Base-by-base conservation (phyloP, 129 eudicot genomes). In the Centaurea solstitialis region DNA sequence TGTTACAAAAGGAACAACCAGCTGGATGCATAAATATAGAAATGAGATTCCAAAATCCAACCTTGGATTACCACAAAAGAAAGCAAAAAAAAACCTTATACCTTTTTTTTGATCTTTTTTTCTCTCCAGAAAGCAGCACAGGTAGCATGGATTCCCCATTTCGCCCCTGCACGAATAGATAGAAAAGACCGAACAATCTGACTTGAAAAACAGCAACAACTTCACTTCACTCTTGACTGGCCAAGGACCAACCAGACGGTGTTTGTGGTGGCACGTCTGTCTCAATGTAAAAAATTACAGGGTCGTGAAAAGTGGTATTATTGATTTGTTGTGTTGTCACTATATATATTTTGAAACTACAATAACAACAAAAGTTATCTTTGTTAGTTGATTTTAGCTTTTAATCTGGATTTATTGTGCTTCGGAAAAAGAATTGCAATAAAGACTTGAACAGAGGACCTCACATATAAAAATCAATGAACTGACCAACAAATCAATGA, bases 41-140 rank as follows among this genome's bases (percentile, higher is more conserved):
- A 68, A 82, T 23, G 15, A 18, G 78, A 83, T 83, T 83, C 82
- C 86, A 83, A 39, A 76, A 68, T 38, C 81, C 72, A 82, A 82
- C 64, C 65, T 23, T 65, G 74, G 47, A 30, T 74, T 5, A 65
- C 75, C 68, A 81, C 76, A 69, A 82, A 28, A 28, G 38, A 73
- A 81, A 66, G 23, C 35, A 59, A 17, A 59, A 23, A 68, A 68
- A 41, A 17, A 4, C 1, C 62, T 7, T 38, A 17, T 23, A 18
- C 37, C 45, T 73, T 80, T 72, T 8, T 64, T 64, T 57, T 7
- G 6, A 33, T 0, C 37, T 77, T 53, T 28, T 38, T 21, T 57
- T 67, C 11, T 64, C 68, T 64, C 39, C 43, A 77, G 75, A 83
- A 68, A 83, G 64, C 24, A n/a, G 37, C 24, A 37, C 7, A 17